phyloP scores from a whole-genome alignment of 2,329 filamentous ascomycete genomes.

The Nemania abortiva region DNA sequence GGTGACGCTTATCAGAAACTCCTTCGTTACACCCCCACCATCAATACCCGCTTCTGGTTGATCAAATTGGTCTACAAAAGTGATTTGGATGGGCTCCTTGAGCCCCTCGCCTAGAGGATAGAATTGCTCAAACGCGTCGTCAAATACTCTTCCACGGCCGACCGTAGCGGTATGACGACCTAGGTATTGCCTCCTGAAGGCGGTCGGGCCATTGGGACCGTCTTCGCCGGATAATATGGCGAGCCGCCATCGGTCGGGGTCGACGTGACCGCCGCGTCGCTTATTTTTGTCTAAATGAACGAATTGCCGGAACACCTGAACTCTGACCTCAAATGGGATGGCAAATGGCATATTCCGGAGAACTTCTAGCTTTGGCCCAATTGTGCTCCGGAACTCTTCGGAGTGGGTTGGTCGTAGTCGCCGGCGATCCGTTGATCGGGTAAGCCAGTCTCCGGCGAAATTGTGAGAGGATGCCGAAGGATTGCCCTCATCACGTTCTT shows the following conservation, averaged over 20 bases:
- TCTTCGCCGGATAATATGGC: conserved; percentile 61
- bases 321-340: conserved; percentile 90
- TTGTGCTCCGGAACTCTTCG: conserved; percentile 78
- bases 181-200: conserved; percentile 55
- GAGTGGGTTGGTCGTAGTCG: conserved; percentile 75
- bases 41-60: conserved; percentile 93
- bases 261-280: conserved; percentile 74
- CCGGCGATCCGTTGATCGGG: conserved; percentile 72
- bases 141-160: conserved; percentile 80
- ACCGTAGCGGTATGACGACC: conserved; percentile 82
- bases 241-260: conserved; percentile 81
- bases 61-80: conserved; percentile 92
- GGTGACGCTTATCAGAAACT: conserved; percentile 91
- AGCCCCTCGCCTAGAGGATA: conserved; percentile 83
- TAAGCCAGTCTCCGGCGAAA: conserved; percentile 67
- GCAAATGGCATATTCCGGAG: conserved; percentile 97
- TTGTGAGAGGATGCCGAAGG: conserved; percentile 47
- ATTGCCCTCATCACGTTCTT: conserved; percentile 51
- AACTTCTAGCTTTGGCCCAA: conserved; percentile 89
- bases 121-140: conserved; percentile 87
- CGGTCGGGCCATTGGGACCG: conserved; percentile 41
- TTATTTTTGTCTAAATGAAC: conserved; percentile 84
- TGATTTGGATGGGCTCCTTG: conserved; percentile 96
- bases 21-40: conserved; percentile 96
- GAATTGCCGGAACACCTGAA: conserved; percentile 93